Evolutionary conservation across 768 basidiomycete species (phyloP), one percentile per base, ranked within the genome.

Genomic region (Tylopilus balloui): DNA sequence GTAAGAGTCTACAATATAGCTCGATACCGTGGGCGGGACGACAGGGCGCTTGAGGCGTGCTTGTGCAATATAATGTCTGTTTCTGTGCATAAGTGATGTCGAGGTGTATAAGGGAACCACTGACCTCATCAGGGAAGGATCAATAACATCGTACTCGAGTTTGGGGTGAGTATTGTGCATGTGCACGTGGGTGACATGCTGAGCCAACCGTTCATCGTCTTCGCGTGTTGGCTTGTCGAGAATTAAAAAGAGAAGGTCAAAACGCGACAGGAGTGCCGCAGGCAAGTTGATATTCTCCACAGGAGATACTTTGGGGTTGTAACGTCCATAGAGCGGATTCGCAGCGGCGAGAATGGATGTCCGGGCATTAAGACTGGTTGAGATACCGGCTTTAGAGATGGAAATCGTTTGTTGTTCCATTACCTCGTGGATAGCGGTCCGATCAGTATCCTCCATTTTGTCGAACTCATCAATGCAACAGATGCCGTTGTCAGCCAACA

Each of bases 381-480:
- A 94, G 64, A 99, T 99, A 20, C 96, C 96, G 5, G 96, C 96
- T 70, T 98, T 99, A 36, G 96, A 96, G 54, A 99, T 99, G 3
- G 95, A 98, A 48, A 99, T 97, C 0, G 96, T 99, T 71, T 99
- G 96, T 68, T 98, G 96, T 71, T 98, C 95, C 96, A 99, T 99
- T 52, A 99, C 96, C 78, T 99, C 96, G 72, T 99, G 96, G 53
- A 99, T 98, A 13, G 96, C 92, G 2, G 96, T 98, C 57, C 96
- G 78, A 67, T 98, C 96, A 1, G 91, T 69, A 71, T 99, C 96
- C 57, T 98, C 96, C 96, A 99, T 99, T 69, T 99, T 98, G 74
- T 99, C 96, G 64, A 99, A 99, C 66, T 99, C 96, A 58, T 99
- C 96, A 54, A 99, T 99, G 69, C 95, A 98, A 73, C 94, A 97